A percentile compares a stretch with the other conserved stretches of the same genome.
Conservation (phyloP, 1,284 basidiomycete species). For the Cutaneotrichosporon daszewskae region DNA sequence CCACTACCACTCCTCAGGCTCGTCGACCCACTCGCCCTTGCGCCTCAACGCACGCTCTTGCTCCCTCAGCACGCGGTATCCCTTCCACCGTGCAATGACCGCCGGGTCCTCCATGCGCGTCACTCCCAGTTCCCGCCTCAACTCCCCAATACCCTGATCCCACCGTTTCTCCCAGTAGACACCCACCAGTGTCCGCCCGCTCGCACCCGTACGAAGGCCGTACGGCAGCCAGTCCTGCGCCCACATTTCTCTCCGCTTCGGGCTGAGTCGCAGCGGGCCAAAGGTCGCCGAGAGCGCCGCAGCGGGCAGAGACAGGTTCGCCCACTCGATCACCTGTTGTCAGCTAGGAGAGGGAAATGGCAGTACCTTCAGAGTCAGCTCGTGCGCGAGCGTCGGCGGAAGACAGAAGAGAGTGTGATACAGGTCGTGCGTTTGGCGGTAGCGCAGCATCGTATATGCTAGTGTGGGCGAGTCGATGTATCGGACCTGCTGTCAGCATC, state of each 20-base stretch:
- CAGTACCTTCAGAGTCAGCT: conserved; percentile 94
- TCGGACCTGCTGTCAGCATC: conserved; percentile 64
- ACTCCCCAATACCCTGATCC: conserved; percentile 71
- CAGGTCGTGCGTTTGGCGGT: conserved; percentile 95
- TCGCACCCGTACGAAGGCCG: conserved; percentile 77
- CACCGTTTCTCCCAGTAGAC: conserved; percentile 96
- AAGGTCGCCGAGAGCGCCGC: conserved; percentile 74
- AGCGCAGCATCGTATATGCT: conserved; percentile 95
- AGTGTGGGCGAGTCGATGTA: conserved; percentile 90
- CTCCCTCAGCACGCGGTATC: conserved; percentile 46
- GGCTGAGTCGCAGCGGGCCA: conserved; percentile 51
- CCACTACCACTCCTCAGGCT: conserved; percentile 45
- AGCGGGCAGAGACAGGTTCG: conserved; percentile 87
- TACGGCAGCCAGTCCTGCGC: conserved; percentile 73
- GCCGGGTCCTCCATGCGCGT: conserved; percentile 26
- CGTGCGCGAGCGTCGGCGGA: conserved; percentile 83
- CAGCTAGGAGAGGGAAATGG: too few relatives aligned
- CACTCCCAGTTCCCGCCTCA: conserved; percentile 77
- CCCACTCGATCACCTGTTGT: too few relatives aligned
- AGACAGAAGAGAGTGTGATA: conserved; percentile 85
- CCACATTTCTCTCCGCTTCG: conserved; percentile 34
- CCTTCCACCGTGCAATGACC: conserved; percentile 44
- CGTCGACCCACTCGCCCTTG: conserved; percentile 45
- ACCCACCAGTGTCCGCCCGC: conserved; percentile 68
- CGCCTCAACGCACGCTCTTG: conserved; percentile 41